A percentile compares a stretch with the other conserved stretches of the same genome.
These are phyloP conservation scores for Fimicolochytrium jonesii DNA, from an alignment of 192 early-diverging fungal genomes.

Conservation along the genomic window DNA sequence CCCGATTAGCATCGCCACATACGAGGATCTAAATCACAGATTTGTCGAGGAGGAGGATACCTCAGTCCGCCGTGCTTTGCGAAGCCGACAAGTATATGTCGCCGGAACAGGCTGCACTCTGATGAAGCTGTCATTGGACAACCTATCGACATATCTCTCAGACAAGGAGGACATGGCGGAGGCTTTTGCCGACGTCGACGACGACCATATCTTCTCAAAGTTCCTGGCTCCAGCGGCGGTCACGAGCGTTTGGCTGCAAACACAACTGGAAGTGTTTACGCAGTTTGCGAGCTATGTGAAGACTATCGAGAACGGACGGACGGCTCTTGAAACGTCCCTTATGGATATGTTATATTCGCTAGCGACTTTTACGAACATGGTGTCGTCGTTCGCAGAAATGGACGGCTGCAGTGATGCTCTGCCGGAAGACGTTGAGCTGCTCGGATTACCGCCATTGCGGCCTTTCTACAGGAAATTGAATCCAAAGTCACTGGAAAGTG, in stretches of 20 bases:
- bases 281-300: constrained; percentile 23
- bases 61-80: no score
- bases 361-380: constrained; percentile 25
- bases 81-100: no score
- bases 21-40: constrained; percentile 22
- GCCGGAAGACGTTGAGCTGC: constrained; percentile 32
- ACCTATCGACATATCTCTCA: constrained; percentile 3
- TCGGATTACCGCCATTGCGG: constrained; percentile 31
- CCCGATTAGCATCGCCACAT: constrained; percentile 22
- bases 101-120: no score
- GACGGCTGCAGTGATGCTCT: constrained; percentile 31
- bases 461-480: constrained; percentile 14
- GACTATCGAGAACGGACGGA: constrained; percentile 18
- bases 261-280: constrained; percentile 17
- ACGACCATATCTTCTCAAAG: not conserved
- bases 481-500: not conserved
- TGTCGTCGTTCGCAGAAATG: constrained; percentile 44
- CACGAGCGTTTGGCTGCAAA: constrained; percentile 16
- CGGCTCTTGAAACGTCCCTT: constrained; percentile 14
- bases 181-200: not conserved
- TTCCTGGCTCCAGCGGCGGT: constrained; percentile 3
- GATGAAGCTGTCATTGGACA: constrained; percentile 15
- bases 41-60: constrained; percentile 24
- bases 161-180: not conserved
- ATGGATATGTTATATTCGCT: constrained; percentile 21